phyloP scores from a whole-genome alignment of 352 stramenopile genomes.

The Paralagenidium karlingii region DNA sequence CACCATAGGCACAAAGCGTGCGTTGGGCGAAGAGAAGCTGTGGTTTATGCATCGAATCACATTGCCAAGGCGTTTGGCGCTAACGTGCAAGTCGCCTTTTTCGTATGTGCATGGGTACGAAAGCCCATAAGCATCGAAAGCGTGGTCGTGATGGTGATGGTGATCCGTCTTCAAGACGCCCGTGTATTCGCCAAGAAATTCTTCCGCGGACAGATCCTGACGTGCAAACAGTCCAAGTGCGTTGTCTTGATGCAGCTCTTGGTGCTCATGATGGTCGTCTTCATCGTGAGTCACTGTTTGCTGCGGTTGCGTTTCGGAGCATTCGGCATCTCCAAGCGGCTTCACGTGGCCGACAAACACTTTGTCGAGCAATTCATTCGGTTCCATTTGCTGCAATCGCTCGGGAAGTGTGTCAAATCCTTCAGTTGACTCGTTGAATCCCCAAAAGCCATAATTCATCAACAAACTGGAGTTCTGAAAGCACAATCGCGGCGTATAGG shows the following conservation, averaged over 20 bases:
- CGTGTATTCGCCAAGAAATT: slow-evolving; percentile 57
- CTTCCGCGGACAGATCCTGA: slow-evolving; percentile 19
- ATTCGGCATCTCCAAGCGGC: slow-evolving; percentile 23
- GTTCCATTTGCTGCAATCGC: no score
- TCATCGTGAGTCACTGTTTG: slow-evolving; percentile 1
- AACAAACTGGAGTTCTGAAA: slow-evolving; percentile 56
- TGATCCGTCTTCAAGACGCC: slow-evolving; percentile 37
- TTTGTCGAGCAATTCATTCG: slow-evolving; percentile 9
- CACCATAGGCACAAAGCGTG: slow-evolving; percentile 51
- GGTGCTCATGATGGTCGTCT: neutral
- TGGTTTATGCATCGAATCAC: slow-evolving; percentile 71
- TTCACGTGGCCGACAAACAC: slow-evolving; percentile 39
- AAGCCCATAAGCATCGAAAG: slow-evolving; percentile 56
- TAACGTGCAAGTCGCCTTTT: slow-evolving; percentile 49
- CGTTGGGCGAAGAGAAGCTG: slow-evolving; percentile 39
- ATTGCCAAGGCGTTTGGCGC: slow-evolving; percentile 59
- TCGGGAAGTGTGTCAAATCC: no score
- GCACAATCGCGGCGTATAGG: slow-evolving; percentile 56
- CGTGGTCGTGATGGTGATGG: no score
- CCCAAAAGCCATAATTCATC: slow-evolving; percentile 68
- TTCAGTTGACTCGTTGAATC: slow-evolving; percentile 42
- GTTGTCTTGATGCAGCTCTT: slow-evolving; percentile 25
- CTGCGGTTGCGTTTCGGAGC: neutral
- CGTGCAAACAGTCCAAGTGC: slow-evolving; percentile 51
- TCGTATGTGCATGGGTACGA: slow-evolving; percentile 62